phyloP scores from a whole-genome alignment of 2,329 filamentous ascomycete genomes.

The Hymenoscyphus infarciens region DNA sequence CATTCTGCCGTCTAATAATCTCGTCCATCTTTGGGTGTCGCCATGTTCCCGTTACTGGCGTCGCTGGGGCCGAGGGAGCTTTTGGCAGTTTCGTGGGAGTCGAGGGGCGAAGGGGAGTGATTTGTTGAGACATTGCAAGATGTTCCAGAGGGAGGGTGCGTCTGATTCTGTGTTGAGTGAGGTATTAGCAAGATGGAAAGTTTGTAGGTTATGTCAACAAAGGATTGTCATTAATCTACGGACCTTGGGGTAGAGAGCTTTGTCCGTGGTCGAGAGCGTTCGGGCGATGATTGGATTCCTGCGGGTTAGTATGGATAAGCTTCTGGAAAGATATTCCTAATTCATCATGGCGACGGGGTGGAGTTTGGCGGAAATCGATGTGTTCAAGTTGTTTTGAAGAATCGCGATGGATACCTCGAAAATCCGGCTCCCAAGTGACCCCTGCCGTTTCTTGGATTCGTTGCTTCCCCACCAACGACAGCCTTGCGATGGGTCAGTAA shows the following conservation, averaged over 20 bases:
- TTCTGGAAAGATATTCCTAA: neutral
- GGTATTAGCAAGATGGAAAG: neutral
- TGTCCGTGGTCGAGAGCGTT: neutral
- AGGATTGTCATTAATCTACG: constrained; percentile 1
- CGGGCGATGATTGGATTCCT: neutral
- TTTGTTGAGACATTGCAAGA: constrained; percentile 7
- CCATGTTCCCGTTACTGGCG: constrained; percentile 68
- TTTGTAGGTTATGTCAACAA: constrained; percentile 20
- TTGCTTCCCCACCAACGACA: neutral
- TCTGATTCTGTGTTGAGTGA: neutral
- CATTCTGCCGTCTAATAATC: constrained; percentile 76
- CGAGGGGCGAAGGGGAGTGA: constrained; percentile 26
- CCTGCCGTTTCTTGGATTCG: neutral
- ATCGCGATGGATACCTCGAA: neutral
- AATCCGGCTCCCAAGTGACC: neutral
- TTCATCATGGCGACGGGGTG: neutral
- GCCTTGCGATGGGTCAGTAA: too few relatives aligned
- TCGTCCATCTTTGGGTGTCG: constrained; percentile 84
- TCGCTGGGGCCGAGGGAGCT: constrained; percentile 22
- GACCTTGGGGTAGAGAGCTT: neutral
- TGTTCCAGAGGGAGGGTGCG: too few relatives aligned
- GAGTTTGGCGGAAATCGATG: neutral
- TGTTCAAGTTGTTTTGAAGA: constrained; percentile 4
- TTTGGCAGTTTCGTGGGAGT: constrained; percentile 23
- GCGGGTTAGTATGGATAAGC: constrained; percentile 25